Conservation (phyloP, 805 yeast genomes). For the Grigorovia yakushimaensis region DNA sequence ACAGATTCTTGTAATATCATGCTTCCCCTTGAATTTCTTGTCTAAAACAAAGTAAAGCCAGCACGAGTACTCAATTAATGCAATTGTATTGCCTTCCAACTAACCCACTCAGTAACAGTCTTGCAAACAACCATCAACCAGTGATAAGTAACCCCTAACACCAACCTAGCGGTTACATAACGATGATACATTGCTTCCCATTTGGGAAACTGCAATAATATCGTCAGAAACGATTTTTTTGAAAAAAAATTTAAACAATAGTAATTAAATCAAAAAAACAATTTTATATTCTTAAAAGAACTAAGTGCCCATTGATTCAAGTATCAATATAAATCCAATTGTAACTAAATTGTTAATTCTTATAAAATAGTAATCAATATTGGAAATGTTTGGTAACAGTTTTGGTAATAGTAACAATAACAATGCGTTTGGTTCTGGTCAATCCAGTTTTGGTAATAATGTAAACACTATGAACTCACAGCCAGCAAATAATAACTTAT, state of each 20-base stretch:
- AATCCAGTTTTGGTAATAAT: slow-evolving; percentile 15
- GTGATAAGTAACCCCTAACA: not conserved
- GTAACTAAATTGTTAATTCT: not conserved
- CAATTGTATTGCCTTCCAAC: no score
- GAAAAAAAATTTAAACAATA: not conserved
- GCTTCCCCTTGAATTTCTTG: no score
- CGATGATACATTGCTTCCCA: not conserved
- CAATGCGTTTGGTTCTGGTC: slow-evolving; percentile 7
- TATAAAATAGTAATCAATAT: not conserved
- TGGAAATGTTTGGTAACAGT: not conserved
- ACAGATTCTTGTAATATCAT: no score
- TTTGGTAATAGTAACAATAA: not conserved
- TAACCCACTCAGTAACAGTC: no score
- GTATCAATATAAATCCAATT: not conserved
- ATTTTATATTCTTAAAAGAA: no score
- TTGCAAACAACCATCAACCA: no score
- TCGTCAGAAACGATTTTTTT: not conserved
- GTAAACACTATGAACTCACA: slow-evolving; percentile 2
- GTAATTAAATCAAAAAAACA: not conserved
- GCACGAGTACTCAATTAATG: no score
- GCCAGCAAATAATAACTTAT: not conserved
- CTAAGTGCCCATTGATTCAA: not conserved
- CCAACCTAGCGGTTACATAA: no score
- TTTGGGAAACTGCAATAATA: not conserved
- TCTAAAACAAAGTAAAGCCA: no score